Percentiles rank a stretch among this genome's conserved stretches.
These are phyloP conservation scores for Penicillium sp. DNA, from an alignment of 2,329 filamentous ascomycete species.

Conservation along the genomic window DNA sequence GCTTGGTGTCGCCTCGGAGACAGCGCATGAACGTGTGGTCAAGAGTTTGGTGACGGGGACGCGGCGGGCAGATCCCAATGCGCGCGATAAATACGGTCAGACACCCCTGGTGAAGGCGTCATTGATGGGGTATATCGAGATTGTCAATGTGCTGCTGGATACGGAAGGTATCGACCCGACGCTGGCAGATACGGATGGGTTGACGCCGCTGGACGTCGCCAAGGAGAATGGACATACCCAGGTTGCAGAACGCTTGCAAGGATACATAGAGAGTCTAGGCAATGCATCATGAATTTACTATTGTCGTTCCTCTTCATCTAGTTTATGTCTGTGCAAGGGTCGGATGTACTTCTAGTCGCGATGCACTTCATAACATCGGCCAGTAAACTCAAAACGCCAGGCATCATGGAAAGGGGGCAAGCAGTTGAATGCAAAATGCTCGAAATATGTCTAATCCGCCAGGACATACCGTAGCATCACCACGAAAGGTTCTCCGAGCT, in stretches of 20 bases:
- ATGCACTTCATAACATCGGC: background rate
- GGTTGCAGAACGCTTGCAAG: conserved; percentile 7
- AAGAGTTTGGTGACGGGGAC: conserved; percentile 7
- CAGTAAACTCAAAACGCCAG: background rate
- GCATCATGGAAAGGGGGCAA: too few species aligned
- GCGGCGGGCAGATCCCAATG: conserved; percentile 15
- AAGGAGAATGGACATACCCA: background rate
- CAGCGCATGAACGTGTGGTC: conserved; percentile 6
- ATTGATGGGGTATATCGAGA: conserved; percentile 11
- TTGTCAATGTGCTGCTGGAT: conserved; percentile 11
- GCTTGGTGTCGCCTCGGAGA: conserved; percentile 14
- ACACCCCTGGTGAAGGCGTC: conserved; percentile 18
- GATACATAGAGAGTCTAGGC: conserved; percentile 6
- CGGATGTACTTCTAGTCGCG: too few species aligned
- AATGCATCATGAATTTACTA: background rate
- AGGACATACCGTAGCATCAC: conserved; percentile 75
- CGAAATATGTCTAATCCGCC: conserved; percentile 52
- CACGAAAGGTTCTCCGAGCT: conserved; percentile 72
- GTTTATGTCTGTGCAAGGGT: too few species aligned
- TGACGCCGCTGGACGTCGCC: conserved; percentile 5
- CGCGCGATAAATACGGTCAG: conserved; percentile 13
- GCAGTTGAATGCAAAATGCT: background rate
- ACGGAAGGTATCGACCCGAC: conserved; percentile 12
- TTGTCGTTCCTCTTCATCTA: too few species aligned
- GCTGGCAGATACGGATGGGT: conserved; percentile 4